Conservation (phyloP, 2,329 filamentous ascomycete genomes). For the Fusarium sp. region DNA sequence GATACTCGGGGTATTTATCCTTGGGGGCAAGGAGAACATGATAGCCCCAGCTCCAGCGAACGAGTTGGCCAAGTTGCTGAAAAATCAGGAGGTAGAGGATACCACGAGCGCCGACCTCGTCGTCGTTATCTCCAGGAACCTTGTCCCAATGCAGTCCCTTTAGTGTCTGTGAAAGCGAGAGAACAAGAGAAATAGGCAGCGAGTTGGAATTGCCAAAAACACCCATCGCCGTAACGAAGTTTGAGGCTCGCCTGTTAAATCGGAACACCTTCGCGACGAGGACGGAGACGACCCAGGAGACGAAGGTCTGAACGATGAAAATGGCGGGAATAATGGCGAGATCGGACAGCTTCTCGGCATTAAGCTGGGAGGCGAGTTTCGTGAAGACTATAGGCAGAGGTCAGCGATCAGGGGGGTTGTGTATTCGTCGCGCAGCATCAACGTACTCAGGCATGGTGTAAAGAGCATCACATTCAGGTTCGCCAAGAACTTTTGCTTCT, state of each 20-base stretch:
- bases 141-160: constrained; percentile 94
- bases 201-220: constrained; percentile 99
- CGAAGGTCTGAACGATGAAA: constrained; percentile 87
- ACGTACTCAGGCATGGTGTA: constrained; percentile 91
- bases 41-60: constrained; percentile 99
- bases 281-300: constrained; percentile 86
- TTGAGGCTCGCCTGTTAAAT: constrained; percentile 87
- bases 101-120: constrained; percentile 92
- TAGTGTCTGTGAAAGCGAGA: constrained; percentile 93
- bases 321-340: constrained; percentile 96
- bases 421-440: neutral
- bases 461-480: constrained; percentile 98
- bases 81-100: constrained; percentile 98
- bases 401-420: neutral
- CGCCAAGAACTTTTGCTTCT: constrained; percentile 96
- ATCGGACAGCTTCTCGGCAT: constrained; percentile 89
- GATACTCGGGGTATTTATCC: constrained; percentile 78
- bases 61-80: constrained; percentile 94
- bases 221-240: constrained; percentile 98
- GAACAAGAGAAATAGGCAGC: constrained; percentile 93
- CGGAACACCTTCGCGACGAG: constrained; percentile 81
- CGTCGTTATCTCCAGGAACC: constrained; percentile 92
- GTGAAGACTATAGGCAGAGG: constrained; percentile 80
- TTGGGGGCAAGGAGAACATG: constrained; percentile 93
- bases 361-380: constrained; percentile 95